Evolutionary conservation across 441 rosid species (phyloP), one percentile per base, ranked within the genome.

Genomic region (Dalechampia spathulata): DNA sequence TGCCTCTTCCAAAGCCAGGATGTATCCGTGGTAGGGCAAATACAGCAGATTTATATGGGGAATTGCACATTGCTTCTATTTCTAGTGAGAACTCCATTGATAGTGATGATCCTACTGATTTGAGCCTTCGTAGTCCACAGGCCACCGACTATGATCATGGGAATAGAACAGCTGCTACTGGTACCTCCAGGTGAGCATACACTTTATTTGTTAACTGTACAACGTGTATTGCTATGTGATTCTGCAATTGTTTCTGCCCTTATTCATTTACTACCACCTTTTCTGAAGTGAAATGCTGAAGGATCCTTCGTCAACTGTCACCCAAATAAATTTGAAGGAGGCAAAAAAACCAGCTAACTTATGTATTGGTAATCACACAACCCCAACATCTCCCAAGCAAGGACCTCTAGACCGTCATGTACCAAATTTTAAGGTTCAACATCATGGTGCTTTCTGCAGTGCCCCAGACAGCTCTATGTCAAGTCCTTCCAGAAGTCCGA

Each of bases 401-500:
- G 75, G 81, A 63, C 81, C 82, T 53, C 57, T 79, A 26, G 63
- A 76, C 52, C 53, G 65, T 55, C 81, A 71, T 49, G 78, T 90
- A 49, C 87, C 78, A 61, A 87, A 75, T 67, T 46, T 90, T 63
- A 93, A 83, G 65, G 72, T 80, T 74, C 91, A 85, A 40, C 69
- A 66, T 52, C 78, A 69, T 8, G 82, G 84, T 63, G 80, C 81
- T 43, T 73, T 84, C 52, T 79, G 58, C 65, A 80, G 94, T 80
- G 95, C 97, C 63, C 94, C 94, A 38, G 96, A 94, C 62, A 90
- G 99, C 74, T 84, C 89, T 60, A 65, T 86, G 82, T 94, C 99
- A 49, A 94, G 99, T 78, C 99, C 99, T 73, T 87, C 97, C 16
- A 82, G 94, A 75, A 94, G 99, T 75, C 96, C 99, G 55, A 65